Base-by-base conservation (phyloP, 371 early-diverging fungal genomes). In the Choanephora cucurbitarum region DNA sequence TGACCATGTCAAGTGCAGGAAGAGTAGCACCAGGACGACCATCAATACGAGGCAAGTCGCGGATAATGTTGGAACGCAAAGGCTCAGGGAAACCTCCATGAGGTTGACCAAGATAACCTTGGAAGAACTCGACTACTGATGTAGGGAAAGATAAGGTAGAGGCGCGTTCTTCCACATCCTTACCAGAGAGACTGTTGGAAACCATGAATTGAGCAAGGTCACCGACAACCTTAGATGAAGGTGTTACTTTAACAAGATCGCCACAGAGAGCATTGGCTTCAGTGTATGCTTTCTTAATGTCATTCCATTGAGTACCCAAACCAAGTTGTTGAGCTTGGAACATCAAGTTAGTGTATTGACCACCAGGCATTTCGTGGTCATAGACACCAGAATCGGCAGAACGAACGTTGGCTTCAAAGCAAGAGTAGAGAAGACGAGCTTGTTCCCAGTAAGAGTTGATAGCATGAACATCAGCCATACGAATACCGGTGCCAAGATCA, bases 191-290 rank as follows among this genome's bases (percentile, higher is more conserved):
- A 33, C 85, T 81, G 80, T 94, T 93, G 45, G 94, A 86, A 8
- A 96, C 97, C 92, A 97, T 91, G 66, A 97, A 95, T 73, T 97
- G 97, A 44, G 97, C 96, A 39, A 97, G 77, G 75, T 97, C 97
- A 47, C 97, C 97, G 10, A 97, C 96, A 17, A 97, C 97, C 79
- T 97, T 97, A 69, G 91, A 91, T 39, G 94, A 94, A 7, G 97
- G 97, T 5, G 97, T 97, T 43, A 97, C 97, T 84, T 97, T 97
- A 72, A 94, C 91, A 62, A 97, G 88, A 66, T 96, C 95, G 41
- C 97, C 97, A 65, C 95, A 94, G 42, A 97, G 81, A 52, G 76
- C 68, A 74, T 97, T 97, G 45, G 97, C 96, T 41, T 89, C 91
- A 17, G 80, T 73, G 66, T 97, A 97, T 0, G 96, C 94, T 49